Evolutionary conservation across 1,284 basidiomycete species (phyloP), one percentile per base, ranked within the genome.

Genomic region (Neolentinus lepideus): DNA sequence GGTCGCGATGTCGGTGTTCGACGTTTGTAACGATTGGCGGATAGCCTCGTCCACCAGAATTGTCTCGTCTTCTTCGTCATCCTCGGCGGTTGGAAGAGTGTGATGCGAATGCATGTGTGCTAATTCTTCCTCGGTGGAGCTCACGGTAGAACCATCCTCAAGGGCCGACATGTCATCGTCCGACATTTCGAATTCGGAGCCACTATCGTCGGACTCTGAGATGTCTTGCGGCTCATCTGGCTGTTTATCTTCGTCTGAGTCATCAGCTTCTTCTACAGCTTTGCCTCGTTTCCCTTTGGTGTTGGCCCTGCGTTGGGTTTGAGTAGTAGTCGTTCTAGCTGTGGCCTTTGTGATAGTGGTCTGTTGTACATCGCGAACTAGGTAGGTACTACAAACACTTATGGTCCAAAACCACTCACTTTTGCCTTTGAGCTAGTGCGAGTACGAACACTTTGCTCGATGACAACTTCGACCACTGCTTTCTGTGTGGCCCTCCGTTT

Each of bases 41-140:
- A 87, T 75, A 27, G 83, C 87, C 21, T 73, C 75, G 47, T 75
- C 70, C 14, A 90, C 51, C 79, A 87, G 78, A 21, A 80, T 59
- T 3, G 70, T 73, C 58, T 88, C 85, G 45, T 78, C 80, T 54
- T 80, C 77, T 56, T 69, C 64, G 22, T 66, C 67, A 36, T 69
- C 65, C n/a, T 43, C 38, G 16, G 38, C 3, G n/a, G 38, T 6
- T 43, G 38, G 38, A 45, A 26, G 35, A 4, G 4, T 45, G 25
- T 38, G 21, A 54, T 63, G 58, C 52, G 57, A 58, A 24, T 63
- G 35, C 24, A 58, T 59, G 16, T 59, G 61, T 2, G 29, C 45
- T 51, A 57, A 35, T 45, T 57, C 60, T 22, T 54, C 60, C 35
- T 58, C 58, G 46, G n/a, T 33, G 16, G 54, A 48, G 29, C 16